Evolutionary conservation across 176 grass and related monocot genomes (phyloP), one percentile per base, ranked within the genome.

Genomic region (Olyra latifolia): DNA sequence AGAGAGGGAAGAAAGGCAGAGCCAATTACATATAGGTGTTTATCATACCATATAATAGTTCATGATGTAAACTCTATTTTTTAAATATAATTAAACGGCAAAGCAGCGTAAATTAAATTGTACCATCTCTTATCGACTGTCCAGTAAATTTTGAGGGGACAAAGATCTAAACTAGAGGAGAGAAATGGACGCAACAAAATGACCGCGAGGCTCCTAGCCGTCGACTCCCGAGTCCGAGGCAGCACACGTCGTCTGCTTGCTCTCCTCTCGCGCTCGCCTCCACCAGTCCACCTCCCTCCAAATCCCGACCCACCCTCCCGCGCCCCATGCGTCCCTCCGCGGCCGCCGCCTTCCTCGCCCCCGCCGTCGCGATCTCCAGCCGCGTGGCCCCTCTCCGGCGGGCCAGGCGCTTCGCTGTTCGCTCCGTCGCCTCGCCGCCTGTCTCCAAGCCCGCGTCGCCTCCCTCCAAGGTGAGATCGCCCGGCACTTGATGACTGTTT

Each of bases 401-500:
- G 17, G 56, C 78, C 72, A 85, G 44, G 69, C 54, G 54, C 48
- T 65, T 86, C 84, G 85, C 77, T 22, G 72, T 95, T 54, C 88
- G 84, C 65, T 84, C 88, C 75, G 78, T 98, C 83, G 86, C 88
- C 76, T 91, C 90, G 23, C 83, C 92, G 82, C 75, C 88, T 10
- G 40, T 62, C n/a, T 44, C 89, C 73, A 75, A 76, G 58, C 62
- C 70, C 23, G 83, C 48, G 15, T 20, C 86, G 64, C n/a, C 81
- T 39, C 83, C 88, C 8, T 89, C 90, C 66, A 98, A 95, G 92
- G 92, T 95, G 68, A 83, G 63, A 47, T 76, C 62, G 38, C 55
- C 35, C 1, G 22, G 17, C 70, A 32, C 9, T 47, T 70, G 24
- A 20, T 84, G 4, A 1, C 28, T 6, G 38, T 9, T 10, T 64